Evolutionary conservation across 2,329 filamentous ascomycete species (phyloP), one percentile per base, ranked within the genome.

Genomic region (Plenodomus biglobosus): DNA sequence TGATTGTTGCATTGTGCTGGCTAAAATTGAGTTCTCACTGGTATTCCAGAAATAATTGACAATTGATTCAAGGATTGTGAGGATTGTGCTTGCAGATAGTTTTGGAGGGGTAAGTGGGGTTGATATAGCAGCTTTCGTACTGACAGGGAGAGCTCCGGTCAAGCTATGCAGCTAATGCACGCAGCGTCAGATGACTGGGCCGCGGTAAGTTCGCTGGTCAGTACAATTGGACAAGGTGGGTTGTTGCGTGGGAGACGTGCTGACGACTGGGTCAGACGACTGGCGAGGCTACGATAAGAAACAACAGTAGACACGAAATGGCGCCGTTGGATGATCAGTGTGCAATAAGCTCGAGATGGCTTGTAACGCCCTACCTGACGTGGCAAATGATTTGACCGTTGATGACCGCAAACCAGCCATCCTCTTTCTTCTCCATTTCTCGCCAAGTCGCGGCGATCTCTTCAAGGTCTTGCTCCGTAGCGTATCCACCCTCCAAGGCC

Each of bases 351-450:
- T 15, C 11, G 6, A 6, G 3, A 10, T 3, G 3, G 11, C 13
- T 15, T 32, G 27, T 15, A 24, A 24, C 8, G 13, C 13, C 43
- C 48, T 53, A 57, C 42, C 52, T 53, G 32, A 68, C 61, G 46
- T 63, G 65, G 46, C 65, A 69, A 30, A 72, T 66, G 17, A 76
- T 57, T 55, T 78, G 70, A 2, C 75, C 75, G 58, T 76, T 69
- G 58, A 76, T 66, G 16, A 71, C 65, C 1, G 67, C 69, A 49
- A 73, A 73, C 64, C 66, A 73, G 3, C 70, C 75, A 48, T 76
- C 74, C 22, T 76, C 73, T 17, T 68, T 66, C 53, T 62, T 62
- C 40, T 71, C 69, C 68, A 75, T 75, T 32, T 71, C 65, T 37
- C 68, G 65, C 66, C 71, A 77, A 8, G 65, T 71, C 30, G 66